Evolutionary conservation across 202 grass and related monocot genomes (phyloP).

Genomic region (Cymbopogon flexuosus): DNA sequence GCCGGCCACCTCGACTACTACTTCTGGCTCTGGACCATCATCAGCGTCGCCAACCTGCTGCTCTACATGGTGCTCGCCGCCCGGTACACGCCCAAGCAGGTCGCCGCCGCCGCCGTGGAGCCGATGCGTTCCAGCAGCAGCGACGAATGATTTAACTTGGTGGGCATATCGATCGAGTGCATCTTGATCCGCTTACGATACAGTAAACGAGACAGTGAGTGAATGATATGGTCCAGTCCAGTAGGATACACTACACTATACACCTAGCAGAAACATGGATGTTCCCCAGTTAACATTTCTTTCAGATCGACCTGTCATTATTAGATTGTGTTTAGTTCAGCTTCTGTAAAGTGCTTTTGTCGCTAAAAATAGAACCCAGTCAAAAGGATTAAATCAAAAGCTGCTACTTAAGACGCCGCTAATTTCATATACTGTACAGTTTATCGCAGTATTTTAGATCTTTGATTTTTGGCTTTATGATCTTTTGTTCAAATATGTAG

Average conservation of each 20-base stretch:
- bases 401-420: background rate
- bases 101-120: background rate
- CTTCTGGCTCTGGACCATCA: conserved; percentile 64
- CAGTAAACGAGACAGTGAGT: background rate
- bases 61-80: conserved; percentile 51
- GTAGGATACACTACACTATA: background rate
- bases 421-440: background rate
- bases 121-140: background rate
- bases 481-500: background rate
- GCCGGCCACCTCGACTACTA: conserved; percentile 78
- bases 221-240: background rate
- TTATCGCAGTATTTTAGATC: background rate
- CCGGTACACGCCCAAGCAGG: conserved; percentile 62
- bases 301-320: background rate
- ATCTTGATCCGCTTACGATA: background rate
- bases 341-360: background rate
- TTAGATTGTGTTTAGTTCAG: background rate
- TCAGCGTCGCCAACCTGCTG: conserved; percentile 51
- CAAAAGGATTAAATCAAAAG: background rate
- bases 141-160: background rate
- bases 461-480: background rate
- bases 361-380: background rate
- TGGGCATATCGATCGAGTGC: background rate
- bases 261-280: background rate
- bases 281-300: background rate